Evolutionary conservation across 768 basidiomycete genomes (phyloP).

Genomic region (Calvatia gigantea): DNA sequence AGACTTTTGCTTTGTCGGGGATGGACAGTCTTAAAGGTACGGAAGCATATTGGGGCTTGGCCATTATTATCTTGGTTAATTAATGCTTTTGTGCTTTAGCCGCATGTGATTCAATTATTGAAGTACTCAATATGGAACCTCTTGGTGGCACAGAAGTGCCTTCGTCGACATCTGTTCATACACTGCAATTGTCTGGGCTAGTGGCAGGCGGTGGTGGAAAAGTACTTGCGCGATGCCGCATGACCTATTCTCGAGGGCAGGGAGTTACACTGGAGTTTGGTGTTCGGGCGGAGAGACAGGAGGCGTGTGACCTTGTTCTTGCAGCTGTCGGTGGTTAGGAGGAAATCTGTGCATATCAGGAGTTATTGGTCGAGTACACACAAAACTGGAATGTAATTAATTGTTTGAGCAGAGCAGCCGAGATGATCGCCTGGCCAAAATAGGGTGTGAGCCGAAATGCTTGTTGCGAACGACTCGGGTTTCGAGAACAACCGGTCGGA

Average conservation of each 20-base stretch:
- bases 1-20: conserved; percentile 89
- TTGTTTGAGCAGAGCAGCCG: conserved; percentile 4
- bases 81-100: conserved; percentile 44
- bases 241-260: conserved; percentile 88
- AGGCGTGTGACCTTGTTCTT: conserved; percentile 83
- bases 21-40: conserved; percentile 93
- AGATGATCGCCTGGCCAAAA: conserved; percentile 1
- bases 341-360: not conserved
- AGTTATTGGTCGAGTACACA: not conserved
- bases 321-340: conserved; percentile 77
- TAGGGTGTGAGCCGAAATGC: not conserved
- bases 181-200: conserved; percentile 88
- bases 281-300: conserved; percentile 89
- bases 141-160: conserved; percentile 89
- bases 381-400: not conserved
- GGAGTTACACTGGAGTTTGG: conserved; percentile 92
- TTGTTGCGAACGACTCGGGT: not conserved
- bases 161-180: conserved; percentile 83
- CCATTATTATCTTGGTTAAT: conserved; percentile 8
- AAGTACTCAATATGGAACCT: conserved; percentile 96
- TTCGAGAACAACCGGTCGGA: conserved; percentile 12
- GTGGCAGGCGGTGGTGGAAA: conserved; percentile 94
- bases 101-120: conserved; percentile 93
- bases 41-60: conserved; percentile 22
- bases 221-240: conserved; percentile 88